Conservation (phyloP, 2,329 filamentous ascomycete genomes). For the Apiospora rasikravindrae region DNA sequence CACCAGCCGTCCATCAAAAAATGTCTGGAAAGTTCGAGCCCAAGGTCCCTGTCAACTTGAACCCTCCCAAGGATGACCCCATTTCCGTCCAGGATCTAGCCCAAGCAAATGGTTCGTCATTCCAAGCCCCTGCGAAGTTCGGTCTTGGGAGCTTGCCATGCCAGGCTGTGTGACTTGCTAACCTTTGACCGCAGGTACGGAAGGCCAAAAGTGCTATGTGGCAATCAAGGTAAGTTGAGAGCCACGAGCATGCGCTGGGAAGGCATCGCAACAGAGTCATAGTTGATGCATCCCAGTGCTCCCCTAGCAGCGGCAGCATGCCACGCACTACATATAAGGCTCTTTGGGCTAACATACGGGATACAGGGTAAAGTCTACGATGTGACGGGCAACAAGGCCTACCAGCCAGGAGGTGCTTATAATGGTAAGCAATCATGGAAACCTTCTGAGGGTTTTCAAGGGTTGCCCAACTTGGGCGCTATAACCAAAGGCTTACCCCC, state of each 20-base stretch:
- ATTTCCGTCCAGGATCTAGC: constrained; percentile 82
- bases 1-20: constrained; percentile 3
- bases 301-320: background rate
- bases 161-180: background rate
- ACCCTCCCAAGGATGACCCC: constrained; percentile 84
- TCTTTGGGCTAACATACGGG: background rate
- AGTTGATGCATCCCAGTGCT: background rate
- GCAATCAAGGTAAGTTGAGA: constrained; percentile 66
- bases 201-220: constrained; percentile 70
- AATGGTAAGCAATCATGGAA: constrained; percentile 64
- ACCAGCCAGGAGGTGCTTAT: constrained; percentile 83
- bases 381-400: constrained; percentile 87
- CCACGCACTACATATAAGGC: background rate
- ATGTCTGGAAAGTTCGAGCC: constrained; percentile 77
- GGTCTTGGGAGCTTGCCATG: background rate
- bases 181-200: constrained; percentile 54
- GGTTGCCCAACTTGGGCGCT: too few species aligned
- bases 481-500: too few species aligned
- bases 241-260: background rate
- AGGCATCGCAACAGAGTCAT: background rate
- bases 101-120: constrained; percentile 78
- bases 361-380: constrained; percentile 88
- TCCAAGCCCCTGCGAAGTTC: background rate
- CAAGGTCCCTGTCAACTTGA: constrained; percentile 75
- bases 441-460: too few species aligned